A percentile compares a stretch with the other conserved stretches of the same genome.
These are phyloP conservation scores for Cladochytrium replicatum DNA, from an alignment of 192 early-diverging fungal genomes.

Conservation along the genomic window DNA sequence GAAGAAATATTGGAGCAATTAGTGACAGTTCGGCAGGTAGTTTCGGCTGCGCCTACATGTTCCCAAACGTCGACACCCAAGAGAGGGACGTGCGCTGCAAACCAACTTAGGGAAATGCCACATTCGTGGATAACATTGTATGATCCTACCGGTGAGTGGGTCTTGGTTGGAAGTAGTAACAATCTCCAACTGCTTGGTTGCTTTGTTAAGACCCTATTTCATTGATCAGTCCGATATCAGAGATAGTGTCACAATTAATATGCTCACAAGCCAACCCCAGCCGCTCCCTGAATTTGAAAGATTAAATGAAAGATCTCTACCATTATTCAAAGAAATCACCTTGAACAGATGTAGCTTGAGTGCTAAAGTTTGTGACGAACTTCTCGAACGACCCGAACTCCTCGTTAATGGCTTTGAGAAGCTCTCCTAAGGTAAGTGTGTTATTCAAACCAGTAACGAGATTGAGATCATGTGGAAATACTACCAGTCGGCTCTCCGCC, in stretches of 20 bases:
- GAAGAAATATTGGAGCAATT: neutral
- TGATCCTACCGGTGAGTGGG: constrained; percentile 35
- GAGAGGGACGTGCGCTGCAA: constrained; percentile 47
- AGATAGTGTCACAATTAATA: no score
- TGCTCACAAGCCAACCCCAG: constrained; percentile 83
- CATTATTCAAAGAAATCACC: constrained; percentile 30
- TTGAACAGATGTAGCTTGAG: constrained; percentile 72
- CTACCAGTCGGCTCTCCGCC: constrained; percentile 61
- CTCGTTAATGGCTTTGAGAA: constrained; percentile 64
- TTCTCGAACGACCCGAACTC: constrained; percentile 78
- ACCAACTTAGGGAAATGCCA: neutral
- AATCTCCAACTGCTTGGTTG: constrained; percentile 68
- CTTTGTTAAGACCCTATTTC: constrained; percentile 74
- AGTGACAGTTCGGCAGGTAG: neutral
- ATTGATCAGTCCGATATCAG: neutral
- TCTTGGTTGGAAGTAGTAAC: constrained; percentile 87
- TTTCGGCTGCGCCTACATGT: constrained; percentile 39
- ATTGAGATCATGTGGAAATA: neutral
- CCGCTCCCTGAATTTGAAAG: constrained; percentile 48
- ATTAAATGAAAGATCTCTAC: neutral
- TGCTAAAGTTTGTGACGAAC: constrained; percentile 67
- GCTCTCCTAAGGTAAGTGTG: constrained; percentile 20
- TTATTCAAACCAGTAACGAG: neutral
- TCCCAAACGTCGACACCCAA: constrained; percentile 94
- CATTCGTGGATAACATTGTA: constrained; percentile 10